Conservation (phyloP, 331 rosid genomes). For the Stylosanthes scabra region DNA sequence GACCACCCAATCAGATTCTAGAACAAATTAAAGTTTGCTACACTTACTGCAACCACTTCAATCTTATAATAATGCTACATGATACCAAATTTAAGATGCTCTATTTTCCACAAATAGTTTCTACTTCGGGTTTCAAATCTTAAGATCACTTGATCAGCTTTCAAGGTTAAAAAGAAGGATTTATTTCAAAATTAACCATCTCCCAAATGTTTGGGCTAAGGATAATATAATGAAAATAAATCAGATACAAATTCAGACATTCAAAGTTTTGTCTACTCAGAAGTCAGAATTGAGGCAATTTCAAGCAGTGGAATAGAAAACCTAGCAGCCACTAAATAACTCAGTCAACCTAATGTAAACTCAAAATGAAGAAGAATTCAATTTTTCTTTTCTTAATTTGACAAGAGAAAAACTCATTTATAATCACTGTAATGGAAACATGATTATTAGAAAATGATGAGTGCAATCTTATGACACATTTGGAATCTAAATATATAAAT, state of each 20-base stretch:
- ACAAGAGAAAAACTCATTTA: neutral
- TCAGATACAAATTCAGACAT: neutral
- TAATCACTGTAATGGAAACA: neutral
- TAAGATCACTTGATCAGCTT: too few species aligned
- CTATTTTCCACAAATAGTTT: conserved; percentile 6
- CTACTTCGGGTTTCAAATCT: neutral
- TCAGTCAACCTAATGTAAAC: conserved; percentile 8
- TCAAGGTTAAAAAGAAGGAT: too few species aligned
- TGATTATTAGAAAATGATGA: conserved; percentile 11
- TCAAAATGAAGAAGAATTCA: neutral
- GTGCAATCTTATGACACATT: conserved; percentile 17
- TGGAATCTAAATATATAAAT: neutral
- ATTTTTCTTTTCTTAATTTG: too few species aligned
- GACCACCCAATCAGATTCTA: too few species aligned
- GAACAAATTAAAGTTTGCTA: too few species aligned
- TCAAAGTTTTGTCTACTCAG: conserved; percentile 8
- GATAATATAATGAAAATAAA: neutral
- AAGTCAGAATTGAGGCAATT: neutral
- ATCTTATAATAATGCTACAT: conserved; percentile 19
- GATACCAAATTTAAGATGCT: neutral
- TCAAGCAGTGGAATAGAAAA: conserved; percentile 4
- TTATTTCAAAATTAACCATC: too few species aligned
- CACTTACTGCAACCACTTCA: conserved; percentile 8
- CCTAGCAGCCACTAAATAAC: neutral
- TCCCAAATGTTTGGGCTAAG: too few species aligned